phyloP scores from a whole-genome alignment of 306 rosid species.

The Trifolium subterraneum region DNA sequence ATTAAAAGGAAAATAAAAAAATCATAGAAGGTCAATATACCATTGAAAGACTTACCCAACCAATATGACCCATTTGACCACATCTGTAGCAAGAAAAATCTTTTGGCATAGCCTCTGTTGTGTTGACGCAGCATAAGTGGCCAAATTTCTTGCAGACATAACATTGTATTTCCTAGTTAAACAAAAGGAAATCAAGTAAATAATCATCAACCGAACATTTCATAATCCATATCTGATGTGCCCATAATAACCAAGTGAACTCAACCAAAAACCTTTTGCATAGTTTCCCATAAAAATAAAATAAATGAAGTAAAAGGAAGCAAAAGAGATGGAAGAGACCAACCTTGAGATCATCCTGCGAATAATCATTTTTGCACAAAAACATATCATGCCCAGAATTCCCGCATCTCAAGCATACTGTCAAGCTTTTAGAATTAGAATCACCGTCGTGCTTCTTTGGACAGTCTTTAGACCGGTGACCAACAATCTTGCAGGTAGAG shows the following conservation, averaged over 20 bases:
- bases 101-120: slow-evolving; percentile 40
- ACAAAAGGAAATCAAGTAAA: slow-evolving; percentile 18
- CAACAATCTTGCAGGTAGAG: slow-evolving; percentile 72
- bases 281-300: slow-evolving; percentile 29
- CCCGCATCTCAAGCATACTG: slow-evolving; percentile 81
- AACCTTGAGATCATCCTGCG: slow-evolving; percentile 79
- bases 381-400: slow-evolving; percentile 88
- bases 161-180: slow-evolving; percentile 72
- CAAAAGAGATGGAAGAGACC: slow-evolving; percentile 20
- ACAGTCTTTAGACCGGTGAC: slow-evolving; percentile 83
- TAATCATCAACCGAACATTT: slow-evolving; percentile 14
- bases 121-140: slow-evolving; percentile 74
- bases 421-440: slow-evolving; percentile 45
- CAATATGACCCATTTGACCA: slow-evolving; percentile 82
- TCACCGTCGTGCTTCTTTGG: slow-evolving; percentile 58
- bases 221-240: slow-evolving; percentile 7
- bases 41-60: slow-evolving; percentile 68
- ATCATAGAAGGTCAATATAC: neutral
- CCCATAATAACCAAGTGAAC: slow-evolving; percentile 11
- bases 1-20: neutral
- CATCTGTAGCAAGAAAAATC: slow-evolving; percentile 87
- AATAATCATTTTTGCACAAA: slow-evolving; percentile 64
- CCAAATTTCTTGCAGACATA: slow-evolving; percentile 82
- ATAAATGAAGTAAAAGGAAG: slow-evolving; percentile 2
- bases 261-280: slow-evolving; percentile 12